Percentiles rank a stretch among this genome's conserved stretches.
These are phyloP conservation scores for Pleurotus cornucopiae DNA, from an alignment of 768 basidiomycete genomes.

Conservation along the genomic window DNA sequence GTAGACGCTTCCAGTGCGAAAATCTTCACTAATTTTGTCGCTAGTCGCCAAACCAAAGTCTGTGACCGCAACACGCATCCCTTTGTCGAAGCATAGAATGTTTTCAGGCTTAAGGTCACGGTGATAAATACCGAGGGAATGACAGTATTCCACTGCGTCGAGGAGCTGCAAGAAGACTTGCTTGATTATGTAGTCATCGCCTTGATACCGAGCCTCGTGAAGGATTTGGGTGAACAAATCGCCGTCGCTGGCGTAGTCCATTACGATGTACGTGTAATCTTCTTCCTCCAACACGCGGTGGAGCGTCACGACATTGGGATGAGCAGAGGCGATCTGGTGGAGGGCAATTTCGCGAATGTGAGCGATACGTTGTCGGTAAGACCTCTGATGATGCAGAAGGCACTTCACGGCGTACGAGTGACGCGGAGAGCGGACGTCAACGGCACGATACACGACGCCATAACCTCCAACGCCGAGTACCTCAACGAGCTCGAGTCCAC, in stretches of 20 bases:
- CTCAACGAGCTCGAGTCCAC: constrained; percentile 76
- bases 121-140: constrained; percentile 89
- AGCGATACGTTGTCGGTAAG: constrained; percentile 61
- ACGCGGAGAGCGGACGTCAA: constrained; percentile 50
- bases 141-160: constrained; percentile 91
- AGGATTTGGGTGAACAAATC: constrained; percentile 93
- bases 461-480: constrained; percentile 93
- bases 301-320: constrained; percentile 82
- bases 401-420: constrained; percentile 90
- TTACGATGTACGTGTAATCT: constrained; percentile 81
- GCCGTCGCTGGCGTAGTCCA: constrained; percentile 89
- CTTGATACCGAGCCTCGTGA: constrained; percentile 72
- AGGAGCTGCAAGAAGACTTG: constrained; percentile 90
- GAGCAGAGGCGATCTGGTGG: constrained; percentile 69
- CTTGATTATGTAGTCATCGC: constrained; percentile 80
- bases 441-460: constrained; percentile 90
- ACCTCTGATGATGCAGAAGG: constrained; percentile 52
- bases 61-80: constrained; percentile 77
- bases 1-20: constrained; percentile 95
- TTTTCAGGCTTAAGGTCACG: constrained; percentile 98
- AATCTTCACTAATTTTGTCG: constrained; percentile 80
- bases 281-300: constrained; percentile 85
- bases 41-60: constrained; percentile 96
- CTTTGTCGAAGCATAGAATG: constrained; percentile 79
- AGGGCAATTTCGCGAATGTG: constrained; percentile 88